These are phyloP conservation scores for Apodospora peruviana DNA, from an alignment of 495 filamentous ascomycete species.

Conservation along the genomic window DNA sequence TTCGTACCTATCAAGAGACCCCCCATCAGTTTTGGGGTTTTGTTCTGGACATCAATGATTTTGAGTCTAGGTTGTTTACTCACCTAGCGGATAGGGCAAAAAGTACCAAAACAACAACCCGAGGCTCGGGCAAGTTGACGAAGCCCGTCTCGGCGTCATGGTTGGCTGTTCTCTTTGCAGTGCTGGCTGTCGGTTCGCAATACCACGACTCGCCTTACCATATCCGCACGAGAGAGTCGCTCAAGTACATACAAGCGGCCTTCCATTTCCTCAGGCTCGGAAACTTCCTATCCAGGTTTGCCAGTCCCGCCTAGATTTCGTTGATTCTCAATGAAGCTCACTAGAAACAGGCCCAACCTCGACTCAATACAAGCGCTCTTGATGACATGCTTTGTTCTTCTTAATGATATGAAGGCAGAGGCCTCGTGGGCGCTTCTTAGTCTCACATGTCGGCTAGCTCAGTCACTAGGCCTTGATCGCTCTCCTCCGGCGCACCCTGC, in stretches of 20 bases:
- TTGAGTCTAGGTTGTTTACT: constrained; percentile 59
- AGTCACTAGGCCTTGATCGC: constrained; percentile 48
- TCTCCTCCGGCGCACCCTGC: constrained; percentile 30
- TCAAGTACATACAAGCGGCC: constrained; percentile 50
- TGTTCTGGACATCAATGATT: constrained; percentile 60
- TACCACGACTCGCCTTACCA: constrained; percentile 63
- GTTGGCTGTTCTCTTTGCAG: constrained; percentile 72
- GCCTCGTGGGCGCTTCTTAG: constrained; percentile 53
- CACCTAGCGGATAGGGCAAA: constrained; percentile 63
- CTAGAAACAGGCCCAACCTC: constrained; percentile 40
- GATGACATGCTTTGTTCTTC: constrained; percentile 47
- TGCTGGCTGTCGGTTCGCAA: constrained; percentile 73
- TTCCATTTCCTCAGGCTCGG: constrained; percentile 50
- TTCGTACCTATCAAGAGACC: constrained; percentile 69
- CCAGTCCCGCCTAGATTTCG: constrained; percentile 7
- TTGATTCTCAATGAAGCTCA: background rate
- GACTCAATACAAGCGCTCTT: constrained; percentile 53
- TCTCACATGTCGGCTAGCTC: constrained; percentile 49
- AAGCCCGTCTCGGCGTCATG: constrained; percentile 57
- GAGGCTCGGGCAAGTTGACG: constrained; percentile 38
- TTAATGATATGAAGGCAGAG: constrained; percentile 57
- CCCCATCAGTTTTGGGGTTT: constrained; percentile 76
- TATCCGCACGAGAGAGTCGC: constrained; percentile 44
- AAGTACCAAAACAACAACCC: constrained; percentile 43
- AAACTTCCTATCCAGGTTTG: constrained; percentile 49